Evolutionary conservation across 1,284 basidiomycete genomes (phyloP), one percentile per base, ranked within the genome.

Genomic region (Apiotrichum montevideense): DNA sequence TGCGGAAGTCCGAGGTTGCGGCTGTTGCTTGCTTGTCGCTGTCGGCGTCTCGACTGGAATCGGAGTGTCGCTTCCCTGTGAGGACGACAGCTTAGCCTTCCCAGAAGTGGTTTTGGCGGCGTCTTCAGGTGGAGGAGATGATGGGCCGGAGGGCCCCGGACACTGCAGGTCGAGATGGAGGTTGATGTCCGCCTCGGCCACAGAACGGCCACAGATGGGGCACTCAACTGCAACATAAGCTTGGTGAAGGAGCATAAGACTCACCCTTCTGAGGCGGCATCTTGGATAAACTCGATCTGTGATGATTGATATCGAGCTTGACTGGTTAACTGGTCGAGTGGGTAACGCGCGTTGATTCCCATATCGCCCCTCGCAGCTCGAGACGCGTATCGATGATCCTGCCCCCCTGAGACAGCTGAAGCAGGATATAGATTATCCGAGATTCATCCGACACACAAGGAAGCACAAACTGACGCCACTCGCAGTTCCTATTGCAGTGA

Each of bases 141-240:
- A 61, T 4, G 59, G 58, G 9, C 55, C 55, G 4, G 46, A 48
- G 4, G 59, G 45, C 2, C 66, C 67, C 3, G 59, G 63, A 56
- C 70, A 76, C 50, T 66, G 68, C 3, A 69, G 58, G 63, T 78
- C 77, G 34, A 78, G 64, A 50, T 78, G 77, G 9, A 68, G 65
- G 61, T 78, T 77, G 63, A 78, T 77, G 49, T 70, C 65, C 1
- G 53, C 37, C 42, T 69, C 66, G 7, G 68, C 50, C 14, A 78
- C 69, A 1, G 45, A 44, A 13, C 54, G 41, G 13, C 61, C 59
- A 60, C 77, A 78, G 40, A 78, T 68, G 3, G 77, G 77, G 53
- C 77, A 75, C 13, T 66, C 39, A 10, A 75, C 73, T 69, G 47
- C 2, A n/a, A 7, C 9, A 14, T 39, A 14, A 39, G 37, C 37